phyloP scores from a whole-genome alignment of 208 protist species.

The Eutreptiella sp. region DNA sequence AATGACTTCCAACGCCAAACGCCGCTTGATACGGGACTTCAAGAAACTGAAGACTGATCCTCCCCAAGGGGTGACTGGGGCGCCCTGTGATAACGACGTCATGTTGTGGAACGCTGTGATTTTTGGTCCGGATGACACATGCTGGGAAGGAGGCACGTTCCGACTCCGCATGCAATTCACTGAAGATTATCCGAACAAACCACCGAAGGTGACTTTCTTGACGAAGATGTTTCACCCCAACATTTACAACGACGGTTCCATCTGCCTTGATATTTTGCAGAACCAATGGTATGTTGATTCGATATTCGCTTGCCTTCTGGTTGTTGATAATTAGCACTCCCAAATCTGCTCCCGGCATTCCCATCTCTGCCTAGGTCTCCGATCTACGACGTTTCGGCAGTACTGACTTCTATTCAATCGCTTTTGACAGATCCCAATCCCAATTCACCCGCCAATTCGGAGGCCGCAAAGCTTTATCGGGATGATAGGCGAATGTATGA shows the following conservation, averaged over 20 bases:
- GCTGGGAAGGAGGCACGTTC: constrained; percentile 85
- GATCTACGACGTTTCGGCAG: constrained; percentile 94
- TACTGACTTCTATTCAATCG: constrained; percentile 99
- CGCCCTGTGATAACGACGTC: constrained; percentile 78
- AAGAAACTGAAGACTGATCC: constrained; percentile 76
- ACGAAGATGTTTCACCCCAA: constrained; percentile 99
- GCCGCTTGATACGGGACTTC: constrained; percentile 82
- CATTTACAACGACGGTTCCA: constrained; percentile 94
- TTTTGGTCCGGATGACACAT: constrained; percentile 80
- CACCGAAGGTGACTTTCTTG: constrained; percentile 94
- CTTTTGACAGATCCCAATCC: constrained; percentile 99
- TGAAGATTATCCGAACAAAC: constrained; percentile 91
- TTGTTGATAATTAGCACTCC: constrained; percentile 5
- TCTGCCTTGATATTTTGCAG: constrained; percentile 99
- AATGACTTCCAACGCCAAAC: constrained; percentile 44
- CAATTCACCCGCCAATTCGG: constrained; percentile 95
- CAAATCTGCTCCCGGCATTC: constrained; percentile 20
- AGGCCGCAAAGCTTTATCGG: constrained; percentile 90
- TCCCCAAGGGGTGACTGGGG: constrained; percentile 65
- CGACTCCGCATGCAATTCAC: constrained; percentile 77
- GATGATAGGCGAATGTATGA: constrained; percentile 93
- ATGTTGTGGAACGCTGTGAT: constrained; percentile 86
- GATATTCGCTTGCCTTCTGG: neutral
- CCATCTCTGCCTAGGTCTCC: too few relatives aligned
- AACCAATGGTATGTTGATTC: constrained; percentile 96